A percentile compares a stretch with the other conserved stretches of the same genome.
phyloP scores from a whole-genome alignment of 2,329 filamentous ascomycete species.

The Parastagonospora avenae region DNA sequence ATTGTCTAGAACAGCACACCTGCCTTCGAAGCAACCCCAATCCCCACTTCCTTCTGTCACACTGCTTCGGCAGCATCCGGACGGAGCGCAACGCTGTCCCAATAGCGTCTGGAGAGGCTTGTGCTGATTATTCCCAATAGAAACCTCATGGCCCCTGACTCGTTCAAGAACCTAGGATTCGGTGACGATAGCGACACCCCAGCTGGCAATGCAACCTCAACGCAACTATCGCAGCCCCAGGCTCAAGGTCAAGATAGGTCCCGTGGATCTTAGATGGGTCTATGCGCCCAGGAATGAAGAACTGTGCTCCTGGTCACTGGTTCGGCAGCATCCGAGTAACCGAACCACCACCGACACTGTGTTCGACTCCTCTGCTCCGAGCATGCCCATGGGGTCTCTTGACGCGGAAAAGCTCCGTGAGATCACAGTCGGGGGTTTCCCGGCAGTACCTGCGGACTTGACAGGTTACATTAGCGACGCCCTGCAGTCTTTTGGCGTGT shows the following conservation, averaged over 20 bases:
- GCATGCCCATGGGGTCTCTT: conserved; percentile 10
- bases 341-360: conserved; percentile 15
- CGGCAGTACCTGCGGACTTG: conserved; percentile 21
- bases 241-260: conserved; percentile 29
- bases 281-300: conserved; percentile 27
- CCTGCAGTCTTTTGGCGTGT: conserved; percentile 4
- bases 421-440: conserved; percentile 2
- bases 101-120: conserved; percentile 8
- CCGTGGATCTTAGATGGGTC: conserved; percentile 25
- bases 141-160: conserved; percentile 94
- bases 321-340: conserved; percentile 39
- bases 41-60: conserved; percentile 25
- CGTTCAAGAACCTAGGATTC: conserved; percentile 93
- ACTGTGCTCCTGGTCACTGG: conserved; percentile 17
- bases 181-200: conserved; percentile 53
- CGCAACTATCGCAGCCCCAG: conserved; percentile 29
- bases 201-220: conserved; percentile 33
- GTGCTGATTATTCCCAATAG: conserved; percentile 47
- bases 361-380: conserved; percentile 8
- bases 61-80: conserved; percentile 33
- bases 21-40: conserved; percentile 18
- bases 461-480: conserved; percentile 32
- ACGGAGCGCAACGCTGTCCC: conserved; percentile 11
- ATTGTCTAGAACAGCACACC: conserved; percentile 14
- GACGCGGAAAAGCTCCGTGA: conserved; percentile 6